Evolutionary conservation across 805 yeast genomes (phyloP).

Genomic region (Kregervanrija delftensis): DNA sequence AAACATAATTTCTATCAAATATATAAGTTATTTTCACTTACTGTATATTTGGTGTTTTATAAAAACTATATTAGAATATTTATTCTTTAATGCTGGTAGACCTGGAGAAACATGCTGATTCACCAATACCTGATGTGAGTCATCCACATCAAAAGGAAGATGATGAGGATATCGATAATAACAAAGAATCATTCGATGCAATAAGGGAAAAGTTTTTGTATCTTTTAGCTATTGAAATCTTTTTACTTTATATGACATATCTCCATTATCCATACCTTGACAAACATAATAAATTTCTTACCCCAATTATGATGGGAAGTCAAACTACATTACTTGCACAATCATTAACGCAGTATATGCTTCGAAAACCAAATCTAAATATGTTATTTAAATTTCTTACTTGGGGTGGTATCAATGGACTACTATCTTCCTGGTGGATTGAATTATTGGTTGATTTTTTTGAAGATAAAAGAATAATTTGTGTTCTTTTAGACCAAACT

Average conservation of each 20-base stretch:
- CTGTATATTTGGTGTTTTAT: neutral
- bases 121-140: neutral
- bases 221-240: conserved; percentile 7
- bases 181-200: neutral
- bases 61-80: neutral
- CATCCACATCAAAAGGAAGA: neutral
- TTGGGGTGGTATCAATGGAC: conserved; percentile 60
- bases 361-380: conserved; percentile 9
- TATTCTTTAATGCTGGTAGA: neutral
- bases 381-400: conserved; percentile 40
- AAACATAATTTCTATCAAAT: too few relatives aligned
- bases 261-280: conserved; percentile 11
- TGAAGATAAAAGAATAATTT: conserved; percentile 26
- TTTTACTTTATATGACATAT: conserved; percentile 9
- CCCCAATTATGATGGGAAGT: conserved; percentile 12
- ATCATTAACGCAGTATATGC: conserved; percentile 4
- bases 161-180: neutral
- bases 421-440: conserved; percentile 48
- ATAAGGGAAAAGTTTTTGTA: conserved; percentile 8
- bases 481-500: conserved; percentile 47
- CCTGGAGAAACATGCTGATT: neutral
- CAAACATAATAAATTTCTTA: conserved; percentile 8
- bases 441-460: conserved; percentile 34
- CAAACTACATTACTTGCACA: conserved; percentile 11
- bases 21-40: too few relatives aligned